These are phyloP conservation scores for Gilbertella persicaria DNA, from an alignment of 371 early-diverging fungal species.

Conservation along the genomic window DNA sequence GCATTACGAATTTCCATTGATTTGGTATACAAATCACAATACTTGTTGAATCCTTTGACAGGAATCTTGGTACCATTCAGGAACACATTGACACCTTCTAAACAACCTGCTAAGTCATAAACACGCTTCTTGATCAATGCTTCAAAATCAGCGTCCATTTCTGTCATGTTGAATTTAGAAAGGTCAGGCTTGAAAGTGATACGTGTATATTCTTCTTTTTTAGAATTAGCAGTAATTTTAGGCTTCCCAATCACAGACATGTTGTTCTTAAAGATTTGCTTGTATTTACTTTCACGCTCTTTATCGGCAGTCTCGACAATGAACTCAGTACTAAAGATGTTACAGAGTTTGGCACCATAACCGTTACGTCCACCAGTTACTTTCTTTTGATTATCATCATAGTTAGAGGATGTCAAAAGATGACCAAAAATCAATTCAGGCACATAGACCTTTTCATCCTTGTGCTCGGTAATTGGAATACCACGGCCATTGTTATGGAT, in stretches of 20 bases:
- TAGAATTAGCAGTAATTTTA: conserved; percentile 62
- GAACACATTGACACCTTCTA: conserved; percentile 88
- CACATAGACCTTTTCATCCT: conserved; percentile 94
- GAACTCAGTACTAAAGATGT: conserved; percentile 98
- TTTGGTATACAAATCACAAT: conserved; percentile 82
- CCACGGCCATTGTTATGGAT: conserved; percentile 98
- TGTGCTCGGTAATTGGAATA: conserved; percentile 97
- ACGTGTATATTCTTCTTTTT: conserved; percentile 79
- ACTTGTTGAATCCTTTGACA: conserved; percentile 91
- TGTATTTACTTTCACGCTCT: conserved; percentile 73
- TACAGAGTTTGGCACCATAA: conserved; percentile 99
- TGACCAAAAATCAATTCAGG: conserved; percentile 99
- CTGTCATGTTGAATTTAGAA: conserved; percentile 88
- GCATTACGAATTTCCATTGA: conserved; percentile 46
- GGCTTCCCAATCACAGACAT: conserved; percentile 84
- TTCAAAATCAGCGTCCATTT: conserved; percentile 88
- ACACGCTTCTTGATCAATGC: conserved; percentile 95
- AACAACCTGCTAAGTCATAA: conserved; percentile 96
- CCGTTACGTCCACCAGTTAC: conserved; percentile 99
- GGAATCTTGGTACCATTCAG: conserved; percentile 89
- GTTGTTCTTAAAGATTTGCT: conserved; percentile 87
- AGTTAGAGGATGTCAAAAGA: conserved; percentile 98
- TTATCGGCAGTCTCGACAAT: conserved; percentile 96
- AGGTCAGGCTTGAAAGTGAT: conserved; percentile 99
- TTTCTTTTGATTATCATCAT: conserved; percentile 98